phyloP scores from a whole-genome alignment of 352 stramenopile species.

The Phytophthora fragariaefolia region DNA sequence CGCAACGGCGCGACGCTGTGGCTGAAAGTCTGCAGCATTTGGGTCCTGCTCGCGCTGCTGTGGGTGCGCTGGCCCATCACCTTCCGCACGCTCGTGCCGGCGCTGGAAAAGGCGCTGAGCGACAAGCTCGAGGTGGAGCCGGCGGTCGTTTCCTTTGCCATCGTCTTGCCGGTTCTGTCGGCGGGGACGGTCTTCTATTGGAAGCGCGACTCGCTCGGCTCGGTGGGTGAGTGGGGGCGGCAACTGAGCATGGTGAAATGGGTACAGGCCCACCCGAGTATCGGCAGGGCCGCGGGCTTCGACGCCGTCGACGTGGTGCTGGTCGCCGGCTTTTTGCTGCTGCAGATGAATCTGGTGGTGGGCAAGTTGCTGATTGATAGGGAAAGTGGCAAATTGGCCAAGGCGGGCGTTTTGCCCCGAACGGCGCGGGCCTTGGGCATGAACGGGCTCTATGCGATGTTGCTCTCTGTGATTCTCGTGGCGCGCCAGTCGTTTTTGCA shows the following conservation, averaged over 20 bases:
- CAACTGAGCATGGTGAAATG: slow-evolving; percentile 33
- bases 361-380: slow-evolving; percentile 74
- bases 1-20: slow-evolving; percentile 21
- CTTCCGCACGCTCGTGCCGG: slow-evolving; percentile 35
- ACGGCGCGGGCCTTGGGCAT: slow-evolving; percentile 64
- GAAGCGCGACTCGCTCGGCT: slow-evolving; percentile 25
- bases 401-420: slow-evolving; percentile 57
- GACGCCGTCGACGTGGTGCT: slow-evolving; percentile 62
- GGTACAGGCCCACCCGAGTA: slow-evolving; percentile 31
- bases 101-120: slow-evolving; percentile 34
- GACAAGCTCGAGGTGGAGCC: slow-evolving; percentile 60
- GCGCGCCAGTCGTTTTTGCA: slow-evolving; percentile 72
- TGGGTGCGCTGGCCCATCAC: slow-evolving; percentile 66
- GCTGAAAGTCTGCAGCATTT: slow-evolving; percentile 26
- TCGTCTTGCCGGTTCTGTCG: slow-evolving; percentile 49
- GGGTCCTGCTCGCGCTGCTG: slow-evolving; percentile 46
- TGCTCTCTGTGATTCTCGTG: slow-evolving; percentile 70
- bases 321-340: slow-evolving; percentile 46
- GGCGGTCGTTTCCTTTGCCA: slow-evolving; percentile 40
- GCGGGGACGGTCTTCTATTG: slow-evolving; percentile 54
- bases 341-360: slow-evolving; percentile 71
- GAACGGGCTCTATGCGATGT: slow-evolving; percentile 66
- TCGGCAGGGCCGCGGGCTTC: slow-evolving; percentile 31
- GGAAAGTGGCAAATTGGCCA: slow-evolving; percentile 70
- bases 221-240: slow-evolving; percentile 13